phyloP scores from a whole-genome alignment of 208 protist genomes.

The Sergeia podlipaevii region DNA sequence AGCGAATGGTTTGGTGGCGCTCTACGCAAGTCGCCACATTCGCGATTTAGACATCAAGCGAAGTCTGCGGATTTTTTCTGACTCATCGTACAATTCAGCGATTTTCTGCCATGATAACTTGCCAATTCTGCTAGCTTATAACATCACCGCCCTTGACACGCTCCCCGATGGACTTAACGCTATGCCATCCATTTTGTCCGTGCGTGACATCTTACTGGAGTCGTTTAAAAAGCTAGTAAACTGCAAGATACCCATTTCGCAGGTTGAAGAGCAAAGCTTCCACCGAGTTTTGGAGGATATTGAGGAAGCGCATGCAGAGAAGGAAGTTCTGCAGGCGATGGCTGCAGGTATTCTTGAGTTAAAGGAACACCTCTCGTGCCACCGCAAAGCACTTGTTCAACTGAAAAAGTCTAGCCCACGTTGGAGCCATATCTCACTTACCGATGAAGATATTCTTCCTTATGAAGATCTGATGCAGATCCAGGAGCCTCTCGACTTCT shows the following conservation, averaged over 20 bases:
- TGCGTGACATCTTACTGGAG: conserved; percentile 67
- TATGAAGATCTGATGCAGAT: conserved; percentile 61
- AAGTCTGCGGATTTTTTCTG: conserved; percentile 40
- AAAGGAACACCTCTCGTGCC: conserved; percentile 69
- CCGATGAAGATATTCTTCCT: conserved; percentile 33
- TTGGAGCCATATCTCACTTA: conserved; percentile 34
- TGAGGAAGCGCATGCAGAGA: conserved; percentile 56
- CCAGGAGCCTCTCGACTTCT: conserved; percentile 59
- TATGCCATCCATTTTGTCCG: conserved; percentile 72
- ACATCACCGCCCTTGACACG: conserved; percentile 58
- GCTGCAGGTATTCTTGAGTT: conserved; percentile 78
- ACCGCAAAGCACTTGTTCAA: conserved; percentile 48
- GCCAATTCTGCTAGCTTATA: conserved; percentile 71
- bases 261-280: conserved; percentile 56
- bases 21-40: conserved; percentile 60
- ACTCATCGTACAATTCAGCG: conserved; percentile 27
- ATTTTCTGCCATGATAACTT: conserved; percentile 86
- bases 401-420: conserved; percentile 29
- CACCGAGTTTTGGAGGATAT: conserved; percentile 60
- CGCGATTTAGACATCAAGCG: conserved; percentile 50
- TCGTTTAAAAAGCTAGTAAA: conserved; percentile 68
- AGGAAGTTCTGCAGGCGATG: conserved; percentile 72
- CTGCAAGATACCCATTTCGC: conserved; percentile 59
- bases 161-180: conserved; percentile 83
- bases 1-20: conserved; percentile 42